Percentiles rank a stretch among this genome's conserved stretches.
Evolutionary conservation across 116 monocot genomes (phyloP).

Genomic region (Iris pallida): DNA sequence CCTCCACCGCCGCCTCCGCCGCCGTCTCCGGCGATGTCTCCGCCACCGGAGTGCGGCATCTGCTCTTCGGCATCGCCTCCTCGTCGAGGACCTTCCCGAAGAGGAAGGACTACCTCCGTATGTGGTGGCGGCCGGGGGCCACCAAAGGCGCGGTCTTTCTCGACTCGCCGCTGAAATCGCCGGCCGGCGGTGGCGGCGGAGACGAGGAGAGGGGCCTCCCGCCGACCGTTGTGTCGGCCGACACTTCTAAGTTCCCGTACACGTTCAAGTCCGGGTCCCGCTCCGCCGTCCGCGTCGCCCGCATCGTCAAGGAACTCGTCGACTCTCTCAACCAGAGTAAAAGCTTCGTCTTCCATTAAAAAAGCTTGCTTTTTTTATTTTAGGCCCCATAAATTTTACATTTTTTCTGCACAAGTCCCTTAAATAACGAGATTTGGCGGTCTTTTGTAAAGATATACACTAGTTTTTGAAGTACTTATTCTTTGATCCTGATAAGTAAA

Average conservation of each 20-base stretch:
- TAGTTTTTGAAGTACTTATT: too few species aligned
- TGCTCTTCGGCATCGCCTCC: slow-evolving; percentile 12
- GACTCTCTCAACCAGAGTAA: not conserved
- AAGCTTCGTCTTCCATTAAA: too few species aligned
- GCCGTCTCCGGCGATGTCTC: not conserved
- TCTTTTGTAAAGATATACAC: too few species aligned
- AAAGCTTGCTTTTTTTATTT: too few species aligned
- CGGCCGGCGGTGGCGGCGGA: not conserved
- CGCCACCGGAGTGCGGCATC: not conserved
- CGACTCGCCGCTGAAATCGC: not conserved
- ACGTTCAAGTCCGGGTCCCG: not conserved
- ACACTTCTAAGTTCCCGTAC: not conserved
- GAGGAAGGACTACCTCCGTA: not conserved
- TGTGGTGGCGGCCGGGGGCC: not conserved
- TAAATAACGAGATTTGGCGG: too few species aligned
- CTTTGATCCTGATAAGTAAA: too few species aligned
- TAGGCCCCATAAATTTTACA: too few species aligned
- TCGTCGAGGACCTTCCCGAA: slow-evolving; percentile 5
- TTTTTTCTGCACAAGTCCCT: too few species aligned
- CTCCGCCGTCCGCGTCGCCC: slow-evolving; percentile 29
- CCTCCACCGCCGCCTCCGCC: not conserved
- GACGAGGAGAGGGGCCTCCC: not conserved
- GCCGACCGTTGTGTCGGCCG: not conserved
- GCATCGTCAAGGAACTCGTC: slow-evolving; percentile 45
- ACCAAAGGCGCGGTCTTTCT: too few species aligned